Evolutionary conservation across 208 protist species (phyloP).

Genomic region (Trypanosoma cruzi): DNA sequence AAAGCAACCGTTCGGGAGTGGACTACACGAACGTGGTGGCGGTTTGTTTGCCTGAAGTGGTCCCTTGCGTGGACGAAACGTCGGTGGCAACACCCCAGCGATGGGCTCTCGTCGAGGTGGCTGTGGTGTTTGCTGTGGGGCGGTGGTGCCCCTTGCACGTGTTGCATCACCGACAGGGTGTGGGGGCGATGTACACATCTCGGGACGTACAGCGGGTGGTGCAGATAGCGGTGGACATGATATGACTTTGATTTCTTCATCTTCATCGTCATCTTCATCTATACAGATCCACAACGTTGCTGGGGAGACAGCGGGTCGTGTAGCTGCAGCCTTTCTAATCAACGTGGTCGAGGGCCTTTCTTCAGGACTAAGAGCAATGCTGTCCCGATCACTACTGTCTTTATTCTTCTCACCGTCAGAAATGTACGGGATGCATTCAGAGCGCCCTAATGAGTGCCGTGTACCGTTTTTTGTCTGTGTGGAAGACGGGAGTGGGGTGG

Average conservation of each 20-base stretch:
- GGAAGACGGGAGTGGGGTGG: conserved; percentile 5
- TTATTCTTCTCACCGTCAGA: conserved; percentile 1
- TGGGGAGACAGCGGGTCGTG: conserved; percentile 54
- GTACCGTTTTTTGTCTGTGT: neutral
- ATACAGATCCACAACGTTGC: conserved; percentile 80
- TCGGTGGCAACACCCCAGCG: conserved; percentile 55
- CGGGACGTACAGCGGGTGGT: neutral
- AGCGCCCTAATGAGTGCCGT: neutral
- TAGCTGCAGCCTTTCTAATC: conserved; percentile 53
- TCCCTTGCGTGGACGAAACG: conserved; percentile 55
- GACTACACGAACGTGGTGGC: conserved; percentile 16
- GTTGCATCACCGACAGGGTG: neutral
- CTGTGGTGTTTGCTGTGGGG: neutral
- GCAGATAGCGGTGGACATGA: conserved; percentile 8
- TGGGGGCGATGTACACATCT: neutral
- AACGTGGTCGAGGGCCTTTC: conserved; percentile 52
- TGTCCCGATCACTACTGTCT: conserved; percentile 2
- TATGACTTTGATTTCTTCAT: conserved; percentile 23
- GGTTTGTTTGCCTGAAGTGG: conserved; percentile 25
- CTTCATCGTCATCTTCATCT: conserved; percentile 63
- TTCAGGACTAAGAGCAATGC: conserved; percentile 11
- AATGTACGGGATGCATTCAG: conserved; percentile 2
- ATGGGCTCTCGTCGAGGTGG: conserved; percentile 37
- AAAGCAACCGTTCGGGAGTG: conserved; percentile 23
- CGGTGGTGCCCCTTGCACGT: neutral